Evolutionary conservation across 257 asterid genomes (phyloP), one percentile per base, ranked within the genome.

Genomic region (Scutellaria baicalensis): DNA sequence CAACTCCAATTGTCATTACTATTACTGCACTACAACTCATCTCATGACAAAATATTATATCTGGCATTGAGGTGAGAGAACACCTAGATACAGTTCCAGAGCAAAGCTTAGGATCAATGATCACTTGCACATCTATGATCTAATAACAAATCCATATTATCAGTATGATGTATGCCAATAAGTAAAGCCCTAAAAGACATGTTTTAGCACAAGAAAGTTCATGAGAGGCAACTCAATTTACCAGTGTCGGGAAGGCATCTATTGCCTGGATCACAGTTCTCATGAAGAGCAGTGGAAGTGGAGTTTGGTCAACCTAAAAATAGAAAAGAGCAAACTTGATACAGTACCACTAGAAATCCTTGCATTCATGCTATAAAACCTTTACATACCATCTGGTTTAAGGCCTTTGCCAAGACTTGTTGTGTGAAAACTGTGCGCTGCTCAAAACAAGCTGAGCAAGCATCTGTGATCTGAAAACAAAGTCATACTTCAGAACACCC

Each of bases 351-450:
- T 40, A 69, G 75, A 55, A 61, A 69, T 50, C 20, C 10, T 20
- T 11, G 18, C 36, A 16, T 44, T 66, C 67, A 42, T 60, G 74
- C 61, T 43, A 65, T 16, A 68, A 31, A 77, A 51, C 44, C 42
- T 39, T 35, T 68, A 43, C 81, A 52, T 91, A 93, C 99, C 99
- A 93, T 93, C 81, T 89, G 93, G 75, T 78, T 83, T 64, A 93
- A 79, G 71, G 99, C 97, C 80, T 81, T 89, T 18, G 84, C 83
- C 81, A 93, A 83, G 74, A 93, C 99, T 89, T 89, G 95, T 69
- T 93, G 99, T 2, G 99, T 93, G 71, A 93, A 93, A 65, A 93
- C 99, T n/a, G 97, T 89, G 39, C 97, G 97, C 85, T 93, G 99
- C 84, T 93, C 99, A 76, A 93, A 93, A 82, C 97, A 93, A 74